Evolutionary conservation across 129 eudicot species (phyloP).

Genomic region (Flaveria linearis): DNA sequence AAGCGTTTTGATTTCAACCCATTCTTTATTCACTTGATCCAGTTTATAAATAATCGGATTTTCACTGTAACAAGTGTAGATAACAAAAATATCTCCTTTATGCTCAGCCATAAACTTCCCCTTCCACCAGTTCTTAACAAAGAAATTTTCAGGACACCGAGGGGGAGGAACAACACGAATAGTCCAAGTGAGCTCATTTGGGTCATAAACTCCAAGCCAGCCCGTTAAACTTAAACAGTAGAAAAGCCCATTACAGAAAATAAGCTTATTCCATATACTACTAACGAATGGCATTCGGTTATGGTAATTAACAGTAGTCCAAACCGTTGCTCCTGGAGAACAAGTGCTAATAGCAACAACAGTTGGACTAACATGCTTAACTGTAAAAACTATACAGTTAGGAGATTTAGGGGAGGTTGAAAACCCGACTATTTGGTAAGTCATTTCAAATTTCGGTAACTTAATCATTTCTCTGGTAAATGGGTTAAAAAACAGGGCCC

Average conservation of each 20-base stretch:
- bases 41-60: conserved; percentile 77
- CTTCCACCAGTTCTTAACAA: conserved; percentile 87
- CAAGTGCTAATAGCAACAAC: conserved; percentile 83
- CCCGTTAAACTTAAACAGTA: conserved; percentile 86
- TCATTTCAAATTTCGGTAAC: conserved; percentile 70
- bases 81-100: conserved; percentile 68
- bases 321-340: conserved; percentile 71
- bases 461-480: conserved; percentile 67
- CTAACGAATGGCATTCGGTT: conserved; percentile 89
- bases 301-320: conserved; percentile 81
- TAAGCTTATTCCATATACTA: conserved; percentile 87
- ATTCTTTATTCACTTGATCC: conserved; percentile 60
- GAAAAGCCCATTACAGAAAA: conserved; percentile 66
- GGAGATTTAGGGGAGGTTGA: conserved; percentile 69
- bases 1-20: conserved; percentile 68
- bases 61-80: conserved; percentile 72
- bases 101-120: conserved; percentile 89
- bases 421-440: conserved; percentile 74
- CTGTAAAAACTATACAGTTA: conserved; percentile 68
- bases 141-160: conserved; percentile 77
- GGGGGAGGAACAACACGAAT: conserved; percentile 84
- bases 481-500: conserved; percentile 68
- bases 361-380: conserved; percentile 76
- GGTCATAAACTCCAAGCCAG: conserved; percentile 81
- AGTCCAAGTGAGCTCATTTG: conserved; percentile 69